Base-by-base conservation (phyloP, 164 flowering plant species). In the Platanus orientalis region DNA sequence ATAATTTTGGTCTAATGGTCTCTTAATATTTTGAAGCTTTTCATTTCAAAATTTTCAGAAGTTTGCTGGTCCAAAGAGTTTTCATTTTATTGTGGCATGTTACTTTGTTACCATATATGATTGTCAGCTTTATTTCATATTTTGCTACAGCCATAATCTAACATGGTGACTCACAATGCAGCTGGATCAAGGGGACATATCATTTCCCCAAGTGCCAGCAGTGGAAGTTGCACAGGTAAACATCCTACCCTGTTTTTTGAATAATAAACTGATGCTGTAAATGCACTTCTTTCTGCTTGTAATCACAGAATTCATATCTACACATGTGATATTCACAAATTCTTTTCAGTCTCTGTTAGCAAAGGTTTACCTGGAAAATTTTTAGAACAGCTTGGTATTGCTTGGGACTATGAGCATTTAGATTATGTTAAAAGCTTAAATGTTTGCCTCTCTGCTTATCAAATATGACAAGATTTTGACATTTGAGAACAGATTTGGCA, bases 131-230 rank as follows among this genome's bases (percentile, higher is more conserved):
- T 34, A 10, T 10, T 10, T 5, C 39, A 34, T 10, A 12, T 49
- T 34, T 34, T 10, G 11, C 16, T 4, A 36, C 20, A 45, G 2
- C 11, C 30, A 61, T 47, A 17, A 63, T 57, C 63, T 63, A 53
- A 28, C 42, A 27, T 56, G 19, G 29, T 17, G 44, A 51, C 32
- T 53, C 32, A n/a, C n/a, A n/a, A n/a, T 80, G 78, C 90, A 85
- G 97, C 52, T 89, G 74, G 92, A 86, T 78, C 87, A 76, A 69
- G 78, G 60, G 54, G 89, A 81, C 30, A 42, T 72, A 45, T 66
- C 86, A 26, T 72, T 77, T 78, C 78, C 85, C 1, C 78, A 69
- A 49, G 66, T 75, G 51, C 55, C 83, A 23, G 55, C 66, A 7
- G 25, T 45, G 30, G 84, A 71, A 49, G 34, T 77, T 65, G 54